Evolutionary conservation across 176 grass and related monocot species (phyloP), one percentile per base, ranked within the genome.

Genomic region (Lolium multiflorum): DNA sequence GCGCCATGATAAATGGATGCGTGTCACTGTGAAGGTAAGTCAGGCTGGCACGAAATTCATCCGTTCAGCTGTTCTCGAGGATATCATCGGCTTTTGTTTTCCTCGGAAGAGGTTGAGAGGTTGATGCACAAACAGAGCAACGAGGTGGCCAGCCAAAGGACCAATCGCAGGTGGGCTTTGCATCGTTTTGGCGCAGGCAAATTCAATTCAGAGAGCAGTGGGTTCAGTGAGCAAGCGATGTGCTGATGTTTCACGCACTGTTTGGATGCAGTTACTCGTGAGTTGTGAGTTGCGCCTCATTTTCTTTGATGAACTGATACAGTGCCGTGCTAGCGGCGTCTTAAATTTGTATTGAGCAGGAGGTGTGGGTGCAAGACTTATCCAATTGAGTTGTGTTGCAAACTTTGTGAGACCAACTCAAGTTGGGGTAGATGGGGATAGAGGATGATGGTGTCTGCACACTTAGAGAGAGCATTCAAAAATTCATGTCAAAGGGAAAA

Each of bases 131-230:
- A 38, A 18, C 9, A 24, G 4, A 28, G 22, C 21, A 2, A 8
- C 18, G 69, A 72, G 69, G 69, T 72, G 3, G 51, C 1, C 44
- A 63, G 20, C 65, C 25, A 41, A 60, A 43, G 26, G 50, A 4
- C 13, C 17, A 56, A 78, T 44, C 22, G n/a, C 14, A 59, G 50
- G 49, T 31, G 11, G 38, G 8, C 50, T 57, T 69, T 47, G 51
- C 51, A 3, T 47, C 13, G 55, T n/a, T 68, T 49, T 50, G 44
- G 71, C 64, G 41, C 28, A 81, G 68, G 44, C 18, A 46, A 58
- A 81, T 75, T 66, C n/a, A 65, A 28, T 64, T 81, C 79, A 61
- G 15, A 69, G 31, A 49, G 22, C 71, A 58, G 37, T 28, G 46
- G 7, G 22, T 35, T 25, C 62, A 16, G 26, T 8, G 12, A 5